These are phyloP conservation scores for Tricholoma hemisulphureum DNA, from an alignment of 768 basidiomycete species.

Conservation along the genomic window DNA sequence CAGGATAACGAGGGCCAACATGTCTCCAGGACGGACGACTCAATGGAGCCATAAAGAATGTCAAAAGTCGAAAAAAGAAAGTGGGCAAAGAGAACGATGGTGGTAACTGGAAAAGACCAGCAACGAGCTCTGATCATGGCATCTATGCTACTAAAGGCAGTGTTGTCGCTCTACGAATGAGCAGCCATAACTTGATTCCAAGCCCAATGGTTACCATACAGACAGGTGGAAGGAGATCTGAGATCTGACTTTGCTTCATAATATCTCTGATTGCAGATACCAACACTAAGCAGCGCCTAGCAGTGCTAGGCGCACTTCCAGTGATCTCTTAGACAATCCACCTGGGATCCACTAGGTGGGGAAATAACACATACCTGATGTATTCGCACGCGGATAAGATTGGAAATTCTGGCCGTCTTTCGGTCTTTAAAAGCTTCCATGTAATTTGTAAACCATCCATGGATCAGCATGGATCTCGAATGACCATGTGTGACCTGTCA, in stretches of 20 bases:
- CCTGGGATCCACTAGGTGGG: too few species aligned
- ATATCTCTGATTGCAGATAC: not conserved
- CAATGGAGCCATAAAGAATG: constrained; percentile 17
- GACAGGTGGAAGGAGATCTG: too few species aligned
- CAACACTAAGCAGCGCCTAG: too few species aligned
- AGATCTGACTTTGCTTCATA: not conserved
- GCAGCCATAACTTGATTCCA: too few species aligned
- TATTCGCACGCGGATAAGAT: not conserved
- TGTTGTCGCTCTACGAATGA: too few species aligned
- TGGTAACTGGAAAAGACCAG: constrained; percentile 6
- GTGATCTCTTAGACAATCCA: not conserved
- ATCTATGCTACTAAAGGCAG: not conserved
- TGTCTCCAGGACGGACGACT: constrained; percentile 18
- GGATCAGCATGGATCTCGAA: not conserved
- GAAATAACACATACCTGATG: not conserved
- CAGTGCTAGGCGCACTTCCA: too few species aligned
- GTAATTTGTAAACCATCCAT: too few species aligned
- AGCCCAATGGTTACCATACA: not conserved
- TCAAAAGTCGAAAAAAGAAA: constrained; percentile 5
- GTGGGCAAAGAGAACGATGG: constrained; percentile 7
- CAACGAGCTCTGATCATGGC: constrained; percentile 6
- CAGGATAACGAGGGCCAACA: constrained; percentile 4
- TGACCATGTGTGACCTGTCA: not conserved
- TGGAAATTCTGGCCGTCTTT: not conserved
- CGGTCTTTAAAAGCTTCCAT: not conserved